phyloP scores from a whole-genome alignment of 306 rosid species.

The Macrotyloma uniflorum region DNA sequence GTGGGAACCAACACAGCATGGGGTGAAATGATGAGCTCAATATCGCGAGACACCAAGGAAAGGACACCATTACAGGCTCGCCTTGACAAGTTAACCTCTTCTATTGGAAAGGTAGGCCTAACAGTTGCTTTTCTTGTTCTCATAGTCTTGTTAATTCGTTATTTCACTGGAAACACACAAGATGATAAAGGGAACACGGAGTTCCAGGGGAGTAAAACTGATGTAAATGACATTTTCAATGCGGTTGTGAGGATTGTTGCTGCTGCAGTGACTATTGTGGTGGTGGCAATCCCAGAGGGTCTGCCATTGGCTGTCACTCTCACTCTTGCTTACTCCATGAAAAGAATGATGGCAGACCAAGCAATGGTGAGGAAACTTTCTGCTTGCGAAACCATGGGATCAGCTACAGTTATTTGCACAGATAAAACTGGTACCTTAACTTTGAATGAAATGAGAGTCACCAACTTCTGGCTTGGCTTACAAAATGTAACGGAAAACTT shows the following conservation, averaged over 20 bases:
- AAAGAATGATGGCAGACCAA: constrained; percentile 89
- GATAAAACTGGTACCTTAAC: constrained; percentile 91
- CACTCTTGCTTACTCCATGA: constrained; percentile 92
- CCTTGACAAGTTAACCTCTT: constrained; percentile 74
- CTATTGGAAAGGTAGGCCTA: constrained; percentile 89
- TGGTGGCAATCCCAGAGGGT: constrained; percentile 95
- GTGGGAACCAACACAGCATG: constrained; percentile 86
- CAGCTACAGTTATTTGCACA: constrained; percentile 86
- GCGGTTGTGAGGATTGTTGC: constrained; percentile 67
- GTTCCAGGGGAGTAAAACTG: constrained; percentile 50
- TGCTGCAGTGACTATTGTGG: constrained; percentile 81
- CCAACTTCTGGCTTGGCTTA: constrained; percentile 71
- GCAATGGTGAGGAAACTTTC: constrained; percentile 94
- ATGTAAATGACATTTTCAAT: constrained; percentile 47
- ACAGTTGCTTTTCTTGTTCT: constrained; percentile 85
- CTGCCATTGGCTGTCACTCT: constrained; percentile 87
- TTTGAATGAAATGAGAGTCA: constrained; percentile 77
- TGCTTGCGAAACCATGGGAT: constrained; percentile 94
- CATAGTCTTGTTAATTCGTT: constrained; percentile 70
- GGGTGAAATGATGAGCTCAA: constrained; percentile 94
- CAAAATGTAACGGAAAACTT: constrained; percentile 48
- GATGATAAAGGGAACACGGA: constrained; percentile 53
- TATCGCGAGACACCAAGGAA: constrained; percentile 60
- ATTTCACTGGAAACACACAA: constrained; percentile 69
- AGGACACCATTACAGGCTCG: constrained; percentile 86